Base-by-base conservation (phyloP, 495 filamentous ascomycete genomes). In the Thermothielavioides terrestris region DNA sequence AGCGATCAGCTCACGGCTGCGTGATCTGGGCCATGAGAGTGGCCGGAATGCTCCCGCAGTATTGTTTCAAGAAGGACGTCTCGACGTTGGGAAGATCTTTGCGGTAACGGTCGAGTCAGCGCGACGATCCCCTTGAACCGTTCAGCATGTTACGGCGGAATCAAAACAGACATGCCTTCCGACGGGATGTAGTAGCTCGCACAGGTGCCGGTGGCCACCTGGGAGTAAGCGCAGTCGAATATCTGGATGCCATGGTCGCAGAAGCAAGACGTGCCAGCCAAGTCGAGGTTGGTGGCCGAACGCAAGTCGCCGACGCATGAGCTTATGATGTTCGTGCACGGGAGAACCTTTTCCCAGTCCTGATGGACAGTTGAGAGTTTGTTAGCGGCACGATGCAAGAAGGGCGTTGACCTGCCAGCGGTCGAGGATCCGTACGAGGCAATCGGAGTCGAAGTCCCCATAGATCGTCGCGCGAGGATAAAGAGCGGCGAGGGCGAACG, bases 221-320 rank as follows among this genome's bases (percentile, higher is more conserved):
- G 40, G 14, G 32, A 40, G 25, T 28, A 59, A 42, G 38, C 47
- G 40, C 55, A 61, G 43, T 56, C 39, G 1, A 59, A 49, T 28
- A 57, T 61, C 26, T 42, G 22, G 23, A 53, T 45, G 34, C 58
- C 58, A 38, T 53, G 52, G 20, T 18, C 45, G 50, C 61, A 64
- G 40, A 46, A 45, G 20, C 57, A 63, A 6, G 47, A 39, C 1
- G 32, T 44, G 28, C 17, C 30, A 9, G 25, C 46, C 10, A n/a
- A 8, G 17, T 25, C 25, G 22, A 47, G 34, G 39, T 49, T 17
- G 43, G 40, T 42, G 12, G 25, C 39, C 12, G 23, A 15, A 23
- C 23, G 20, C 9, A 44, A 22, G 37, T 22, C 45, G 12, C 15
- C 28, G 21, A 45, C 46, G 52, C 59, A 58, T 28, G 30, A 15